Base-by-base conservation (phyloP, 495 filamentous ascomycete species). In the Mycothermus thermophilus region DNA sequence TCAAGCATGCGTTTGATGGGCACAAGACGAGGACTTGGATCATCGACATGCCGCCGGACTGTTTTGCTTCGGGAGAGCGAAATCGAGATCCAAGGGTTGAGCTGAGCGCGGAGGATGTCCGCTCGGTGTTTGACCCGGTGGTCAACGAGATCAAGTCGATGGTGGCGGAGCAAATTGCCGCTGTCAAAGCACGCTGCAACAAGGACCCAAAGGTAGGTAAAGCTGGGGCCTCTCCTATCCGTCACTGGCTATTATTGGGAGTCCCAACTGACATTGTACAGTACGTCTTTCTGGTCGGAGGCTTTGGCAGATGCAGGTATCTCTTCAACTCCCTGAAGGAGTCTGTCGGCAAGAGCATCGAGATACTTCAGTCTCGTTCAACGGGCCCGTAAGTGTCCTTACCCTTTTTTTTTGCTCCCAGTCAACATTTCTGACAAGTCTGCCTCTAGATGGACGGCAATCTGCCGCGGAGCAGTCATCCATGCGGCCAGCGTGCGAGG, bases 1-100 rank as follows among this genome's bases (percentile, higher is more conserved):
- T 50, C 30, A 46, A 50, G 10, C 35, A n/a, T 2, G 28, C 39
- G 8, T 46, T 41, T 8, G 21, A 38, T 4, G 24, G 26, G 12
- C 18, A 4, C 2, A 1, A 37, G n/a, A n/a, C n/a, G 1, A 19
- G 4, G 4, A 26, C 27, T 1, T 42, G 40, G 40, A 12, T 11
- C 0, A 3, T 42, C 33, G 21, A 37, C 4, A 21, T 37, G 3
- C 41, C 41, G 0, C 34, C 5, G 1, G 41, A 43, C n/a, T 30
- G 35, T 12, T n/a, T n/a, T n/a, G n/a, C n/a, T n/a, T n/a, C n/a
- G n/a, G n/a, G n/a, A n/a, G n/a, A n/a, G n/a, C n/a, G n/a, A n/a
- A n/a, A 17, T 38, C 2, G 22, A 10, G 0, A 21, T 23, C 1
- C 0, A 37, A 1, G 18, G 18, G 22, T 13, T 32, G 2, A 12